Percentiles rank a stretch among this genome's conserved stretches.
Conservation (phyloP, 768 basidiomycete species). For the Favolaschia claudopus region DNA sequence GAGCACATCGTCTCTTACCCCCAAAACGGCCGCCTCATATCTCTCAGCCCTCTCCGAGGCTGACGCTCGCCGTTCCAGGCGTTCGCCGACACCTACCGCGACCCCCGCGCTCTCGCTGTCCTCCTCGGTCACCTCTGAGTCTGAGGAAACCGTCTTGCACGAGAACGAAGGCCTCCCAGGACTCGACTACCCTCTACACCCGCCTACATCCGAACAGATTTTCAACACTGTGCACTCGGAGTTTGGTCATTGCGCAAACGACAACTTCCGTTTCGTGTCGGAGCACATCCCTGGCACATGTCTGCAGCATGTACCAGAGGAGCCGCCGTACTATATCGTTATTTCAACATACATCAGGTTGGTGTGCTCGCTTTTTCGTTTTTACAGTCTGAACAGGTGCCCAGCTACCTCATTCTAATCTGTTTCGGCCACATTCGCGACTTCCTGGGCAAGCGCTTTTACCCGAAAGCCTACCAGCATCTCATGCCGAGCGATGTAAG, state of each 20-base stretch:
- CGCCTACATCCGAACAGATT: constrained; percentile 83
- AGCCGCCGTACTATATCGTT: constrained; percentile 93
- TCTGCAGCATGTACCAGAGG: constrained; percentile 70
- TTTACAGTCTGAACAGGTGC: background rate
- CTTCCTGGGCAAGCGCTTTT: constrained; percentile 89
- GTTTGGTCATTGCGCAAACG: constrained; percentile 90
- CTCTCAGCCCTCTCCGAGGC: constrained; percentile 67
- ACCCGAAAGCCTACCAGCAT: constrained; percentile 75
- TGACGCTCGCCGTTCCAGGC: constrained; percentile 70
- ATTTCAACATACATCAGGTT: constrained; percentile 81
- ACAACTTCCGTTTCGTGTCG: constrained; percentile 73
- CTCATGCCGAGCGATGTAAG: constrained; percentile 85
- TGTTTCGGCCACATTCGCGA: constrained; percentile 92
- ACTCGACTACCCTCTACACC: constrained; percentile 65
- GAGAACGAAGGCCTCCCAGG: constrained; percentile 60
- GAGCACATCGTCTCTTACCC: constrained; percentile 38
- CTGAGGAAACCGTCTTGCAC: constrained; percentile 70
- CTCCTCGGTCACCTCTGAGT: constrained; percentile 72
- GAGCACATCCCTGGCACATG: constrained; percentile 61
- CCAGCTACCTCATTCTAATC: constrained; percentile 90
- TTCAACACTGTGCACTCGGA: constrained; percentile 86
- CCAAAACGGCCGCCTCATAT: constrained; percentile 65
- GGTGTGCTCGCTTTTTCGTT: background rate
- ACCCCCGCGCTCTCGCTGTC: constrained; percentile 80
- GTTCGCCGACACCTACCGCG: constrained; percentile 58